Base-by-base conservation (phyloP, 2,329 filamentous ascomycete species). In the Parascedosporium putredinis region DNA sequence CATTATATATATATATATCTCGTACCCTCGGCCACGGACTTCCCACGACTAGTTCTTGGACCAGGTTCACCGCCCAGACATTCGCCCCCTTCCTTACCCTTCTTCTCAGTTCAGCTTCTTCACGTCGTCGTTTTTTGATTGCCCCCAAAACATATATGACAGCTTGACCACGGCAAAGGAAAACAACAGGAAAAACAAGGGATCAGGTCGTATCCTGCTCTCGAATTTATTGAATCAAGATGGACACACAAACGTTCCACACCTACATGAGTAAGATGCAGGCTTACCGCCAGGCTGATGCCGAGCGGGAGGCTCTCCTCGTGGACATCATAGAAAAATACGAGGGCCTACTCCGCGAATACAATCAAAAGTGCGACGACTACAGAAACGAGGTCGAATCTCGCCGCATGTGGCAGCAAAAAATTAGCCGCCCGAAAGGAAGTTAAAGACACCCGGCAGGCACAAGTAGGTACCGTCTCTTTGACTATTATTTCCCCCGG, bases 361-460 rank as follows among this genome's bases (percentile, higher is more conserved):
- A 48, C 12, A 14, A 49, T 14, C 53, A 54, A 23, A 55, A 56
- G 23, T 52, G 51, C 24, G 51, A 55, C 22, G 56, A 58, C 31
- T 55, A 54, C 51, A 46, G 49, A 12, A 56, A 55, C 44, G 56
- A 58, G 45, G 47, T 53, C n/a, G 55, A 55, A 14, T 56, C 53
- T 4, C 54, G 55, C 16, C 53, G 54, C 4, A 53, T 53, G 50
- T 58, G 55, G 54, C 54, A 56, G 42, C 45, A 51, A 7, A 55
- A 54, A 45, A 16, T 1, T 16, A 3, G 8, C 16, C 9, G 42
- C 40, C 7, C 40, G 3, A 43, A 49, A 43, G 8, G 50, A 55
- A 22, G 42, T 55, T 18, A 25, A 27, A 24, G 29, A 52, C 8
- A 16, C 55, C 5, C 53, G 52, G 9, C 49, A 54, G 42, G 45